Conservation (phyloP, 305 asterid species). For the Fraxinus greggii region DNA sequence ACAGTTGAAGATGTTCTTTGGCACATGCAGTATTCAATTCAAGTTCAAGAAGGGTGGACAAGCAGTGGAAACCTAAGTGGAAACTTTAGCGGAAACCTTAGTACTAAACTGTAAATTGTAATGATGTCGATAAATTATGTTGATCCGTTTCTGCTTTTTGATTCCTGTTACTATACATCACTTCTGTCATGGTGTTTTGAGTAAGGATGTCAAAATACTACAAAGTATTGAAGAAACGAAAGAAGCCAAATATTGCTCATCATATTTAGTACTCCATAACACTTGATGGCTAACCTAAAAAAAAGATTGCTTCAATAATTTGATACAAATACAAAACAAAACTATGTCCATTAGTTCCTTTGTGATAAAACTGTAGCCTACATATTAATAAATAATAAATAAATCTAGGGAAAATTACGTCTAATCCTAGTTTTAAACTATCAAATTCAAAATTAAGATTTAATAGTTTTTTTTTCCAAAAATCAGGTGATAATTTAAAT, state of each 20-base stretch:
- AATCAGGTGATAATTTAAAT: too few relatives aligned
- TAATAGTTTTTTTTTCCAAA: too few relatives aligned
- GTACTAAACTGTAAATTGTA: conserved; percentile 31
- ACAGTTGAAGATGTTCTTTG: conserved; percentile 95
- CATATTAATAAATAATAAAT: not conserved
- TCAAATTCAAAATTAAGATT: too few relatives aligned
- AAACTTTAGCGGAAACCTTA: conserved; percentile 54
- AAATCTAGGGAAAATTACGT: too few relatives aligned
- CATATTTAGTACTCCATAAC: not conserved
- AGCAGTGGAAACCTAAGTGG: conserved; percentile 81
- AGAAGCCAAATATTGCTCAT: not conserved
- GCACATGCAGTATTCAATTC: conserved; percentile 96
- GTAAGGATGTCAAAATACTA: not conserved
- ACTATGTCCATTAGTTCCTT: not conserved
- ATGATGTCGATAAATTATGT: not conserved
- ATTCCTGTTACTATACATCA: not conserved
- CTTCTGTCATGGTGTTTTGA: not conserved
- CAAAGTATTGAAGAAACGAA: not conserved
- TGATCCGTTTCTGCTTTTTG: not conserved
- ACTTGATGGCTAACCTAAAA: not conserved
- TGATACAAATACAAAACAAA: not conserved
- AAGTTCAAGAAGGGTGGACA: conserved; percentile 98
- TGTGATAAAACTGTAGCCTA: not conserved
- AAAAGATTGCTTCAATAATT: not conserved
- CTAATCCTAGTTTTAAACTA: too few relatives aligned